Base-by-base conservation (phyloP, 2,329 filamentous ascomycete genomes). In the Proliferodiscus dingleyae region DNA sequence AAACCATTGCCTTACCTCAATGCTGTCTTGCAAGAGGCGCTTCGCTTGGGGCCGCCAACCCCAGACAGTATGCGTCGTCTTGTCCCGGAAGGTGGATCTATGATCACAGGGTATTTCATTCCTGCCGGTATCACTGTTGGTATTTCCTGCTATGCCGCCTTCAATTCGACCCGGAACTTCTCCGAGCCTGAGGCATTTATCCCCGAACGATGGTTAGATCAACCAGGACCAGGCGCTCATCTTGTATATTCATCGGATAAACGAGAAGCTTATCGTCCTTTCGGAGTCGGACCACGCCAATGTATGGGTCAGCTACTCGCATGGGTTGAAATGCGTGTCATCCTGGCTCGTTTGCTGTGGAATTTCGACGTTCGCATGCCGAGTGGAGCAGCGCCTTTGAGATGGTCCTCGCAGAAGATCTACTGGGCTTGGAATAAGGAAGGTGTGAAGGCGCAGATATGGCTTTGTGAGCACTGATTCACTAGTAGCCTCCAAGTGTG, bases 141-240 rank as follows among this genome's bases (percentile, higher is more conserved):
- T 5, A 19, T 37, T 5, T 16, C 33, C 10, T 11, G 16, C 4
- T 37, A 22, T 9, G n/a, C 33, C 8, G 10, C 18, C 10, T 22
- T 13, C 7, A 18, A 15, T 19, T 37, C 22, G 1, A 8, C 11
- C 4, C 30, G n/a, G 1, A 50, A 54, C 34, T 56, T 54, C 33
- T n/a, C 26, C 5, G 23, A 45, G 10, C 41, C 51, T 2, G 36
- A 49, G 2, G 36, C 18, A 9, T 53, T 51, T 23, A 38, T 47
- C 1, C 51, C 51, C 4, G 51, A 54, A 26, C 53, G 66, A 0
- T 71, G 66, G 64, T 68, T 37, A 46, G 45, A 29, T n/a, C 8
- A 54, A 62, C 21, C 8, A 26, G 9, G 23, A 19, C n/a, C n/a
- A n/a, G n/a, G n/a, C n/a, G n/a, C n/a, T n/a, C n/a, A n/a, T n/a